Evolutionary conservation across 306 rosid genomes (phyloP).

Genomic region (Vigna unguiculata): DNA sequence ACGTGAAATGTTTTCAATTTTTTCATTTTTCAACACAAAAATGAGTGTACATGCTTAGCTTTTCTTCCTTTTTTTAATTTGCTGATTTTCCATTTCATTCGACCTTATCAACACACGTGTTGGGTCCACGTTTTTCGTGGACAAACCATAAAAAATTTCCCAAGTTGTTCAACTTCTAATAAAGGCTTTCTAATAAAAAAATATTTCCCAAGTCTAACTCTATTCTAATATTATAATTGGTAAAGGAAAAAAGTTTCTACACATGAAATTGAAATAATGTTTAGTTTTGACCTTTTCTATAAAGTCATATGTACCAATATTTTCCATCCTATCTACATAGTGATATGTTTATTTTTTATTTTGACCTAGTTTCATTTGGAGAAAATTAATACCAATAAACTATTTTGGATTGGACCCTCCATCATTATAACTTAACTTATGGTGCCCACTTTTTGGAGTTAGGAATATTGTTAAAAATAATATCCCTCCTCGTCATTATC

Average conservation of each 20-base stretch:
- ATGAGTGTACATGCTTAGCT: conserved; percentile 9
- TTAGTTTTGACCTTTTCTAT: conserved; percentile 5
- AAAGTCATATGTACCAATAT: not conserved
- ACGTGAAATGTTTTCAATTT: conserved; percentile 37
- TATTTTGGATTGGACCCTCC: not conserved
- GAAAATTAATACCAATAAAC: not conserved
- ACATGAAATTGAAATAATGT: not conserved
- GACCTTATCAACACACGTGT: conserved; percentile 27
- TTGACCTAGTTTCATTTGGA: not conserved
- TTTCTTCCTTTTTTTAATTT: conserved; percentile 27
- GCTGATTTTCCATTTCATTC: conserved; percentile 38
- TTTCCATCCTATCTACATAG: not conserved
- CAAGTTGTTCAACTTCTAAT: conserved; percentile 31
- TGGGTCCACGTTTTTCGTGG: not conserved
- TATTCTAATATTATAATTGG: not conserved
- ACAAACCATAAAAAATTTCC: conserved; percentile 21
- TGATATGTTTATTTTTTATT: too few relatives aligned
- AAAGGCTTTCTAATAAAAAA: not conserved
- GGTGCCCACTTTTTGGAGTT: not conserved
- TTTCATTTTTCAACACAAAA: conserved; percentile 9
- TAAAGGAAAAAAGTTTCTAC: conserved; percentile 2
- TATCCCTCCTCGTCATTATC: too few relatives aligned
- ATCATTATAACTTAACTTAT: not conserved
- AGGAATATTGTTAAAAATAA: not conserved
- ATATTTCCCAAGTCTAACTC: not conserved